Evolutionary conservation across 2,329 filamentous ascomycete species (phyloP).

Genomic region (Trichoderma breve): DNA sequence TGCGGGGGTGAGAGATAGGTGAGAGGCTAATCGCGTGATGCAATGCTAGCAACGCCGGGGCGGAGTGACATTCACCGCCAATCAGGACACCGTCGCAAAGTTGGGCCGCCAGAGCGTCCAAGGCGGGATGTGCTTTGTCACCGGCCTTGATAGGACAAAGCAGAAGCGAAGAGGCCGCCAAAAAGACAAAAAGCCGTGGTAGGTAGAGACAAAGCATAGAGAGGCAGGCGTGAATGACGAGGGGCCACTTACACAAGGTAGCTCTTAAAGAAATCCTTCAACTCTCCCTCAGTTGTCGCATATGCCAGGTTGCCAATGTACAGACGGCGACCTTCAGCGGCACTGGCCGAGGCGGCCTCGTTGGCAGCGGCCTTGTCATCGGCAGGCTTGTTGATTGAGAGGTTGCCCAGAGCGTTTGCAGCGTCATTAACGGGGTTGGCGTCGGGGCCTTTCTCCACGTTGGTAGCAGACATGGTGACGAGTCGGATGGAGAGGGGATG

Average conservation of each 20-base stretch:
- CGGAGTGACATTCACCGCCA: constrained; percentile 19
- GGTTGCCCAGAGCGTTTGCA: constrained; percentile 71
- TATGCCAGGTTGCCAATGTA: constrained; percentile 99
- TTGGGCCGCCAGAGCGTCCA: background rate
- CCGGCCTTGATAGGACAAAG: background rate
- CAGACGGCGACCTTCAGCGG: constrained; percentile 96
- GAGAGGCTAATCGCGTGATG: constrained; percentile 11
- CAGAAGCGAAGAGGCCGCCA: background rate
- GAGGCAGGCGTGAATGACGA: background rate
- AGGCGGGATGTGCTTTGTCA: constrained; percentile 2
- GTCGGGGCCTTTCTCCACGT: constrained; percentile 62
- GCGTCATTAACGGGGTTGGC: constrained; percentile 72
- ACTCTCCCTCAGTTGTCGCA: constrained; percentile 99
- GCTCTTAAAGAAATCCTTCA: constrained; percentile 99
- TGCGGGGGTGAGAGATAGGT: background rate
- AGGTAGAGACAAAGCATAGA: background rate
- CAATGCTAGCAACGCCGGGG: background rate
- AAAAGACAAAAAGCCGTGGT: background rate
- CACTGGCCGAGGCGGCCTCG: constrained; percentile 92
- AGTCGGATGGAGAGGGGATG: constrained; percentile 40
- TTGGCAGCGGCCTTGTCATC: constrained; percentile 65
- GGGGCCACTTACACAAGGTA: constrained; percentile 89
- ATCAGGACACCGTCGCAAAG: constrained; percentile 17
- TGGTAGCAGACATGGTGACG: constrained; percentile 76
- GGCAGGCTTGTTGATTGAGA: constrained; percentile 56